Base-by-base conservation (phyloP, 306 rosid species). In the Lathyrus oleraceus region DNA sequence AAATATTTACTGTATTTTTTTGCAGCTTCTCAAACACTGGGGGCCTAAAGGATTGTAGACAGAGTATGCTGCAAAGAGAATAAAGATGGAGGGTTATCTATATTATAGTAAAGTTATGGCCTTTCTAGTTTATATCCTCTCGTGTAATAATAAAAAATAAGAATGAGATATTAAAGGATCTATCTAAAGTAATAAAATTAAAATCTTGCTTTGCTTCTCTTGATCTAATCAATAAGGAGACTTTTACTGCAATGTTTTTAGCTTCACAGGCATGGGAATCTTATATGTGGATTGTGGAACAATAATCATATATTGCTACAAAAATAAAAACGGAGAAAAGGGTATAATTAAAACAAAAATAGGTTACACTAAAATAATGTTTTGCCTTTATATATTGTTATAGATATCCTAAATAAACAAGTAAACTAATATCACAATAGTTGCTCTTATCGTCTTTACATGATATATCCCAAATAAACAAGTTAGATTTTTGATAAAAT, bases 21-120 rank as follows among this genome's bases (percentile, higher is more conserved):
- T 62, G 70, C 77, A 48, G 77, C 64, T 49, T 72, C 70, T 72
- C 52, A 7, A 17, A 15, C 61, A 20, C 61, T 61, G 69, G 69
- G 69, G 25, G 35, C 13, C 28, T 23, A 14, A 54, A 51, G 74
- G 28, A 54, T 15, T 42, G 44, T 19, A n/a, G 67, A 28, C 42
- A 16, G 30, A 57, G 32, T 27, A 15, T 42, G n/a, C 21, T 56
- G 65, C 75, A 27, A 44, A 58, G 59, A 16, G 47, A 58, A 45
- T 45, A 58, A 44, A 58, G 8, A n/a, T n/a, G 35, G 16, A 11
- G 15, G 59, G 47, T 16, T 43, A 14, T 44, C 4, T 57, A 59
- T 47, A 58, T 17, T 71, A 44, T 71, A 71, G 8, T 59, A 71
- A 43, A 44, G 59, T 71, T 17, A 59, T 38, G 51, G 30, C 58